A percentile compares a stretch with the other conserved stretches of the same genome.
Conservation (phyloP, 192 early-diverging fungal genomes). For the Coemansia sp. region DNA sequence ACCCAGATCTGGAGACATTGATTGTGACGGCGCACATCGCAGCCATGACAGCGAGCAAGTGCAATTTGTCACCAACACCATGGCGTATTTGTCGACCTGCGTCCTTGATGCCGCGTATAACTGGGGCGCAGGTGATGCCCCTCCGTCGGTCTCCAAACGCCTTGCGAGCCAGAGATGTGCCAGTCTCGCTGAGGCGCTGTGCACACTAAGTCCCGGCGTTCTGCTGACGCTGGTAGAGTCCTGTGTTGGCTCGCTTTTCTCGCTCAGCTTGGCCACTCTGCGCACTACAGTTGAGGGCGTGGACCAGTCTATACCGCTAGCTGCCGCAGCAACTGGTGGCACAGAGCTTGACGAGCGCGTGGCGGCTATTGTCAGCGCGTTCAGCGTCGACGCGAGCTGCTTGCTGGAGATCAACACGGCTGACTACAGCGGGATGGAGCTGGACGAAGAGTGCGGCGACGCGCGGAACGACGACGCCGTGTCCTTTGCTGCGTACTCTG, state of each 20-base stretch:
- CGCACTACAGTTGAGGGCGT: not conserved
- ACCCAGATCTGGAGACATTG: slow-evolving; percentile 1
- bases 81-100: slow-evolving; percentile 24
- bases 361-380: slow-evolving; percentile 5
- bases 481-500: not conserved
- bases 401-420: slow-evolving; percentile 4
- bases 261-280: slow-evolving; percentile 6
- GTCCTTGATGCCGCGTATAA: slow-evolving; percentile 19
- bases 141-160: too few relatives aligned
- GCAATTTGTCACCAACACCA: slow-evolving; percentile 47
- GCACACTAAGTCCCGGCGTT: slow-evolving; percentile 20
- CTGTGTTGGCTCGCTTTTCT: slow-evolving; percentile 12
- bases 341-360: slow-evolving; percentile 11
- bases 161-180: slow-evolving; percentile 3
- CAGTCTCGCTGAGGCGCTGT: slow-evolving; percentile 23
- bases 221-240: slow-evolving; percentile 19
- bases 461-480: slow-evolving; percentile 1
- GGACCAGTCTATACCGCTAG: not conserved
- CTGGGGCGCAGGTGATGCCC: slow-evolving; percentile 6
- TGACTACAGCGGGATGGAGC: not conserved
- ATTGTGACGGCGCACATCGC: not conserved
- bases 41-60: slow-evolving; percentile 14
- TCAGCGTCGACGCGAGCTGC: not conserved
- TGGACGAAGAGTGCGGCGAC: not conserved
- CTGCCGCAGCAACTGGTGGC: not conserved